Conservation (phyloP, 306 rosid genomes). For the Cucurbita ficifolia region DNA sequence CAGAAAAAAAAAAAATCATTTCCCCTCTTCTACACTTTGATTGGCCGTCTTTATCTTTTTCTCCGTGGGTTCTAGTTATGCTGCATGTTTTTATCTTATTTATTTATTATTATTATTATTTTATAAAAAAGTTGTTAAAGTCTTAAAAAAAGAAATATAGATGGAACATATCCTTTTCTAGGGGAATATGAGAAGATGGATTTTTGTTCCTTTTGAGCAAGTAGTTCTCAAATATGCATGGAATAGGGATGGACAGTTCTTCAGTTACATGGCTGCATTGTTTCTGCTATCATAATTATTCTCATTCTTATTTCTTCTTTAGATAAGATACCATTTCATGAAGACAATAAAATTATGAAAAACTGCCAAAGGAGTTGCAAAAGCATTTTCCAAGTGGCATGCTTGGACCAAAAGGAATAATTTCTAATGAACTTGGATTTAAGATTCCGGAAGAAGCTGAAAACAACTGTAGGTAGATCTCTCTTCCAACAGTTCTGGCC, state of each 20-base stretch:
- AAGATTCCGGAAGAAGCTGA: neutral
- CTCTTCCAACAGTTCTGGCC: neutral
- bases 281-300: neutral
- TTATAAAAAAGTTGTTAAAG: neutral
- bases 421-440: neutral
- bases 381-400: neutral
- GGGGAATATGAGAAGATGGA: neutral
- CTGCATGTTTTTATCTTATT: neutral
- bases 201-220: neutral
- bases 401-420: neutral
- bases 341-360: neutral
- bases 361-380: neutral
- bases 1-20: neutral
- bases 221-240: neutral
- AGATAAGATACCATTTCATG: neutral
- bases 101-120: neutral
- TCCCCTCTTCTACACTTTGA: slow-evolving; percentile 3
- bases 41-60: neutral
- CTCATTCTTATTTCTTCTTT: neutral
- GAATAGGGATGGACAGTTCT: neutral
- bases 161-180: neutral
- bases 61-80: neutral
- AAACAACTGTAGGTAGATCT: neutral
- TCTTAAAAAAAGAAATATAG: neutral
- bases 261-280: neutral